Base-by-base conservation (phyloP, 148 eudicot species). In the Vaccinium corymbosum region DNA sequence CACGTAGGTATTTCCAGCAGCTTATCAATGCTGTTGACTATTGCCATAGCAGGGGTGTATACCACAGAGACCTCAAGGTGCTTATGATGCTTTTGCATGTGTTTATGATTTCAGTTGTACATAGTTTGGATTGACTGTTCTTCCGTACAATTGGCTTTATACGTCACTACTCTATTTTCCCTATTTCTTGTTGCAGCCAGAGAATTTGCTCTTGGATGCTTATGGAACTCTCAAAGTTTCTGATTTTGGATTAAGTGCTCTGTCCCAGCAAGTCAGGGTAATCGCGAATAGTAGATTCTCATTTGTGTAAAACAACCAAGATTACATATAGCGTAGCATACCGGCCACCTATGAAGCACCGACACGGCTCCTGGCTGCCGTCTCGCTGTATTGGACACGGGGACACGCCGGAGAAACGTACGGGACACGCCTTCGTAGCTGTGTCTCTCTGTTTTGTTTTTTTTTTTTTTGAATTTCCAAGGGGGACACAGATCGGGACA, bases 31-130 rank as follows among this genome's bases (percentile, higher is more conserved):
- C 94, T 81, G 97, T 96, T 88, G 98, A 96, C 81, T 96, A 94
- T 88, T 96, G 98, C 89, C 98, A 96, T 92, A 94, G 98, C 87
- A 91, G 98, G 93, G 98, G 98, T 84, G 98, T 94, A 53, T 96
- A 90, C 86, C 98, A 96, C 85, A 90, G 98, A 89, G 98, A 96
- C 85, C 90, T 96, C 19, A 96, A 96, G 95, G 98, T 94, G 84
- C 57, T 38, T 52, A n/a, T 29, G 80, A 48, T 71, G 32, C 48
- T 49, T 20, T 71, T 68, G 22, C 74, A n/a, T 16, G 7, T 27
- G 19, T 80, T 80, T 25, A 46, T 52, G 15, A 12, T 42, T 42
- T 20, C 61, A 1, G 12, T 25, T 53, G 79, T 50, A 76, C n/a
- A n/a, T 20, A 35, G 50, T 56, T 56, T 56, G 55, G 10, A 81